phyloP scores from a whole-genome alignment of 345 rosid genomes.

The Syzygium grande region DNA sequence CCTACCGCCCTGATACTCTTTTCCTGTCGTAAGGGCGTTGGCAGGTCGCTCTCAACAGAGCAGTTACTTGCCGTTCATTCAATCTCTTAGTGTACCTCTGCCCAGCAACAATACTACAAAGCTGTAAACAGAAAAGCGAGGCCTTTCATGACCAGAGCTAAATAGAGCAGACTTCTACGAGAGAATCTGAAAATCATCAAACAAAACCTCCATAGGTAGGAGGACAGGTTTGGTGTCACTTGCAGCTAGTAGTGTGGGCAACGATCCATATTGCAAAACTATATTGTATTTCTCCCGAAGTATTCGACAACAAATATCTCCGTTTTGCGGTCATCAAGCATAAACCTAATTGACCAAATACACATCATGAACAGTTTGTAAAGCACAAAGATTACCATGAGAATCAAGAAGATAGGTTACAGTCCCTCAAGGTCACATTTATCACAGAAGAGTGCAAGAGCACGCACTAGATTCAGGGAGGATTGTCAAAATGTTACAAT shows the following conservation, averaged over 20 bases:
- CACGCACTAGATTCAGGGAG: background rate
- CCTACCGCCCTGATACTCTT: constrained; percentile 4
- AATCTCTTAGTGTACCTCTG: constrained; percentile 54
- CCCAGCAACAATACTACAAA: constrained; percentile 41
- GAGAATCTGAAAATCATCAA: background rate
- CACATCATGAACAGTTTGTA: background rate
- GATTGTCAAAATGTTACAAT: background rate
- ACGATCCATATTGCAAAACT: constrained; percentile 10
- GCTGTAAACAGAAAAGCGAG: constrained; percentile 20
- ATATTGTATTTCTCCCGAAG: constrained; percentile 35
- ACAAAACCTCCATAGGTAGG: constrained; percentile 75
- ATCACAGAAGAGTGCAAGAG: no score
- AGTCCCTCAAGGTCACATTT: background rate
- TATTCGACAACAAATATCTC: constrained; percentile 38
- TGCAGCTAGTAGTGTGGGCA: constrained; percentile 66
- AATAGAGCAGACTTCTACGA: background rate
- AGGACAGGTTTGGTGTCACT: constrained; percentile 43
- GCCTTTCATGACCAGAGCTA: background rate
- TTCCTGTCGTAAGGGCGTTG: constrained; percentile 50
- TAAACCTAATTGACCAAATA: constrained; percentile 31
- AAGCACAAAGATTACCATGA: background rate
- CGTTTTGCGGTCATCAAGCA: constrained; percentile 23
- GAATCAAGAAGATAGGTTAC: background rate
- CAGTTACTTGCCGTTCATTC: constrained; percentile 55
- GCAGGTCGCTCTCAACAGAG: constrained; percentile 61